These are phyloP conservation scores for Monotropa hypopitys DNA, from an alignment of 179 eudicot genomes.

Conservation along the genomic window DNA sequence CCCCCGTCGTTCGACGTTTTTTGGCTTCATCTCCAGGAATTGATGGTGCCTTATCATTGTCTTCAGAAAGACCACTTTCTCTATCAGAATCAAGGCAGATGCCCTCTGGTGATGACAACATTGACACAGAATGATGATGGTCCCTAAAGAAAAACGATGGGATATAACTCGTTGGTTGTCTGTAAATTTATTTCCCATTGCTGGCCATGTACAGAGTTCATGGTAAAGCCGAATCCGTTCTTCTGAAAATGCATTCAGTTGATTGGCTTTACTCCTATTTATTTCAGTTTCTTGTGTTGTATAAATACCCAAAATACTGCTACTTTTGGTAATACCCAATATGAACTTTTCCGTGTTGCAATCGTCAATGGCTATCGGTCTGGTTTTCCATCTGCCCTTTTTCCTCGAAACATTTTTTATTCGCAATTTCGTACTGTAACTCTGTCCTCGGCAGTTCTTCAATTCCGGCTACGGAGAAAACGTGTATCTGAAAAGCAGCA, in stretches of 20 bases:
- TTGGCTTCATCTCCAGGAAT: conserved; percentile 59
- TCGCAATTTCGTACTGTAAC: background rate
- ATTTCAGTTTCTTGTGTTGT: conserved; percentile 34
- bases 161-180: conserved; percentile 29
- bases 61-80: conserved; percentile 56
- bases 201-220: conserved; percentile 64
- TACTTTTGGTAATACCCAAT: conserved; percentile 34
- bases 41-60: conserved; percentile 29
- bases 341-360: conserved; percentile 25
- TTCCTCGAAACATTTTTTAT: background rate
- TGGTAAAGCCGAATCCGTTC: conserved; percentile 23
- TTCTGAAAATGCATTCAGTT: conserved; percentile 31
- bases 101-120: conserved; percentile 41
- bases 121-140: conserved; percentile 44
- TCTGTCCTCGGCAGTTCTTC: background rate
- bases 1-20: conserved; percentile 41
- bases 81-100: conserved; percentile 55
- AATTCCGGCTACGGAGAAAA: background rate
- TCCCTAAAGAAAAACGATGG: conserved; percentile 12
- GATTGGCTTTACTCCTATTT: conserved; percentile 25
- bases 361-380: background rate
- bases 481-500: background rate
- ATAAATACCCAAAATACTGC: conserved; percentile 35
- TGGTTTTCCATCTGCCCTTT: background rate
- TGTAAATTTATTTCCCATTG: conserved; percentile 72